These are phyloP conservation scores for Botrytis cinerea DNA, from an alignment of 2,329 filamentous ascomycete genomes.

Conservation along the genomic window DNA sequence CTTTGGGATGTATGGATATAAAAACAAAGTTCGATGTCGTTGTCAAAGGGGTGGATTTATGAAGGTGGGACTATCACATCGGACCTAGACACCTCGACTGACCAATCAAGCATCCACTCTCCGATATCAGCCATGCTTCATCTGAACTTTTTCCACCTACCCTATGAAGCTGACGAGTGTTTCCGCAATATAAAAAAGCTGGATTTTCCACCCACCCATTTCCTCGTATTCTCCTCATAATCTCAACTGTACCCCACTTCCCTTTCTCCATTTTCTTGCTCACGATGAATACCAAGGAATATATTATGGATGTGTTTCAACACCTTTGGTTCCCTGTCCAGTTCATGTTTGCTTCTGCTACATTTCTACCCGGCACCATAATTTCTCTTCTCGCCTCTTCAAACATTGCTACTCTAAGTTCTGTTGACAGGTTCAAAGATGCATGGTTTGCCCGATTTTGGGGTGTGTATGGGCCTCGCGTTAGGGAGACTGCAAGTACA, in stretches of 20 bases:
- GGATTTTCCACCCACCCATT: not conserved
- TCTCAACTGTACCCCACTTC: not conserved
- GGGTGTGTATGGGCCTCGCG: slow-evolving; percentile 53
- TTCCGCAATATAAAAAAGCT: not conserved
- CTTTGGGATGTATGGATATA: not conserved
- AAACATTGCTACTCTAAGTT: slow-evolving; percentile 46
- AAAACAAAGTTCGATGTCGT: not conserved
- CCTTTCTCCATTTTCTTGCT: not conserved
- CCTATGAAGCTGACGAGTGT: not conserved
- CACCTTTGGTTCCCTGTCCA: slow-evolving; percentile 49
- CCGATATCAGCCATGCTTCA: not conserved
- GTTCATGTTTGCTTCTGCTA: slow-evolving; percentile 53
- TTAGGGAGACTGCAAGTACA: slow-evolving; percentile 47
- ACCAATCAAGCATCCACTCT: slow-evolving; percentile 2
- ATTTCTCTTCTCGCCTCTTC: slow-evolving; percentile 44
- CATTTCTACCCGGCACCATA: slow-evolving; percentile 56
- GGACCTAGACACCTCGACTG: not conserved
- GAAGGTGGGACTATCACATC: slow-evolving; percentile 10
- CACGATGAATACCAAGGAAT: slow-evolving; percentile 19
- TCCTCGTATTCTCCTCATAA: not conserved
- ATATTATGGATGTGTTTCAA: slow-evolving; percentile 27
- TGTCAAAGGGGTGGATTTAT: not conserved
- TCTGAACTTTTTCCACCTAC: not conserved
- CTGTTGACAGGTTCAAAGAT: slow-evolving; percentile 43
- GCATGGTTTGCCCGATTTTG: slow-evolving; percentile 65